Evolutionary conservation across 371 early-diverging fungal genomes (phyloP), one percentile per base, ranked within the genome.

Genomic region (Zychaea mexicana): DNA sequence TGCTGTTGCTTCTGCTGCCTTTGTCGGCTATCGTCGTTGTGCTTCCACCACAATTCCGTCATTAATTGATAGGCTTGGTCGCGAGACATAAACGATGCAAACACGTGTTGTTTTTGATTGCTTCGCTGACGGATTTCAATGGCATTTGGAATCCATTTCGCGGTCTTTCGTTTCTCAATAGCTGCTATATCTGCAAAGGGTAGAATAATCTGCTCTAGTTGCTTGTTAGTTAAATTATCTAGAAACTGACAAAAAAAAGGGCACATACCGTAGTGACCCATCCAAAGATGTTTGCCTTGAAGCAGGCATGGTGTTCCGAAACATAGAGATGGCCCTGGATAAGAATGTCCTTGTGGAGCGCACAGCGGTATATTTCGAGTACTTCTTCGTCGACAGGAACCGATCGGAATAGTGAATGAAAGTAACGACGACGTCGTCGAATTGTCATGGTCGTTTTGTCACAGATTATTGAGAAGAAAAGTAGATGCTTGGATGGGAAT

Each of bases 241-340:
- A 9, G 22, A 21, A 52, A 12, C 22, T 52, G 22, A 2, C 10
- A 28, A 52, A 15, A 52, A 22, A 27, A 22, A 28, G 15, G 9
- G 6, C 70, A 68, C 70, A 68, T 82, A 92, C 88, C 62, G 89
- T 89, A 17, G 92, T 96, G 42, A 96, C 87, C 90, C 96, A 96
- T n/a, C 56, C 56, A 22, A 56, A 56, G 9, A 56, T 33, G 15
- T 56, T 56, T 32, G 56, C 32, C 24, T 96, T 86, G 68, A 97
- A 97, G 72, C 95, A 94, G 6, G 96, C 72, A 57, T 91, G 85
- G 71, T 89, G 85, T 60, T 93, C 90, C 15, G 95, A 93, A 61
- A 96, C 69, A 72, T 92, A 97, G 61, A 96, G 67, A 28, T 94
- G 85, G 3, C 98, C 98, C 64, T 97, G 98, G 2, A 96, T 83